Conservation (phyloP, 2,329 filamentous ascomycete species). For the Hypomyces rosellus region DNA sequence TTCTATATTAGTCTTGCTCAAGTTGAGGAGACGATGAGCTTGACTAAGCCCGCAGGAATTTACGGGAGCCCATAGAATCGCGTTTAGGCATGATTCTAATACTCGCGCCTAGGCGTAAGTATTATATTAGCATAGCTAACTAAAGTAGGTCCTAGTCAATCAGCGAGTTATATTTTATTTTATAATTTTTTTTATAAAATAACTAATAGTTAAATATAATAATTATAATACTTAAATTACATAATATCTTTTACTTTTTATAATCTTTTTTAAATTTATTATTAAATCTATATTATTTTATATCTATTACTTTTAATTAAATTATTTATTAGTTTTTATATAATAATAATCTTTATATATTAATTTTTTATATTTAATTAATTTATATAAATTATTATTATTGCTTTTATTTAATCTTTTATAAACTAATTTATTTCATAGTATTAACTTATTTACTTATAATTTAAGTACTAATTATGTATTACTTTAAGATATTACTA, state of each 20-base stretch:
- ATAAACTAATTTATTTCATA: neutral
- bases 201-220: neutral
- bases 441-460: neutral
- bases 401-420: neutral
- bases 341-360: neutral
- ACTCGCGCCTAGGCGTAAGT: no score
- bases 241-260: neutral
- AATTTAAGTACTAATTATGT: neutral
- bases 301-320: neutral
- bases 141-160: no score
- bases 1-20: neutral
- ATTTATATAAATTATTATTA: neutral
- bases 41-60: no score
- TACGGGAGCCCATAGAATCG: no score
- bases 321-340: neutral
- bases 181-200: neutral
- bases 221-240: neutral
- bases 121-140: neutral
- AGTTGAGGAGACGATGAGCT: no score
- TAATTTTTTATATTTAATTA: neutral
- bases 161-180: neutral
- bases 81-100: no score
- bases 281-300: neutral
- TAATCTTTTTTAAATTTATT: neutral
- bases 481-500: neutral